Evolutionary conservation across 1,139 yeast genomes (phyloP), one percentile per base, ranked within the genome.

Genomic region (Yamadazyma dendronema): DNA sequence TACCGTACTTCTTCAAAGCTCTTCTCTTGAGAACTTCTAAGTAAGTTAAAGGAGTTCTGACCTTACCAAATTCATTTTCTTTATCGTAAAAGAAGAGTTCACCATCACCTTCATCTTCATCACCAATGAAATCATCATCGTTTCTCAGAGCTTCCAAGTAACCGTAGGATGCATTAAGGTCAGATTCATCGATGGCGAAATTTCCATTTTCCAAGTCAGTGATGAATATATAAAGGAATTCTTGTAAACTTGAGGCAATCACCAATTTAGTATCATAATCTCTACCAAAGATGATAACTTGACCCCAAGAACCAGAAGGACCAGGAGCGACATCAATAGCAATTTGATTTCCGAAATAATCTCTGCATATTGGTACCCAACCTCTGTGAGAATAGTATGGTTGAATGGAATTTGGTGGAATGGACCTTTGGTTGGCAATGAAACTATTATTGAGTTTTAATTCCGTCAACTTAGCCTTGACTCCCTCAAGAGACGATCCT

Each of bases 321-420:
- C 83, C 84, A 0, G 86, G 85, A 2, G 79, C 72, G 37, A 80
- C 62, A 57, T 80, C 86, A 32, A 80, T 52, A 2, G 83, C 86
- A 41, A 80, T 62, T 56, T 78, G 77, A 52, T 80, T 80, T 29
- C 86, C 86, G 39, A 63, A 70, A 37, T 65, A 69, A 54, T 80
- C 86, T 48, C 72, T 75, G 21, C 74, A 69, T 38, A 80, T 56
- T 8, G 84, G 82, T 35, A 80, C 63, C 86, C 85, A 80, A 6
- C 78, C 74, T 36, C 72, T 72, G 52, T 78, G 79, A 36, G 73
- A 74, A 46, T 79, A 79, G 36, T 62, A 62, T 17, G 77, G 72
- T 52, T 78, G 80, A 33, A 79, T 67, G 4, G 77, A 68, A 37
- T 75, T 79, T 33, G 76, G 74, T 1, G 85, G 85, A 36, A 77